Evolutionary conservation across 306 rosid species (phyloP).

Genomic region (Nissolia schottii): DNA sequence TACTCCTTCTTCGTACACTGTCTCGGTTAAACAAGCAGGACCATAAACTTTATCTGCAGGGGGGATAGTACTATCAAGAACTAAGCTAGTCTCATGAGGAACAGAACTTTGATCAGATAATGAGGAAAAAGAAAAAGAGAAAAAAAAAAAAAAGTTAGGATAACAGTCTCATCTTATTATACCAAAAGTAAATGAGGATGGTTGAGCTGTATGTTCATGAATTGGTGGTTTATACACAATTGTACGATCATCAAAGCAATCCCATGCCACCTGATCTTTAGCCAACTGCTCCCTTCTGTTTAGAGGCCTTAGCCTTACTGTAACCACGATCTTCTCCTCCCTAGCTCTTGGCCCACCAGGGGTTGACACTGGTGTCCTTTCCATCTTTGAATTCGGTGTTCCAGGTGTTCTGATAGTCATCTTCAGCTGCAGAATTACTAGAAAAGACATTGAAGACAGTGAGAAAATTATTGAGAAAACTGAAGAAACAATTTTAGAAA

Average conservation of each 20-base stretch:
- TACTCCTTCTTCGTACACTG: conserved; percentile 95
- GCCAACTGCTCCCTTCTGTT: conserved; percentile 84
- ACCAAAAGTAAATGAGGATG: conserved; percentile 79
- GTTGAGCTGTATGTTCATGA: conserved; percentile 68
- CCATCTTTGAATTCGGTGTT: conserved; percentile 85
- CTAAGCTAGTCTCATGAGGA: no score
- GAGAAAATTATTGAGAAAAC: not conserved
- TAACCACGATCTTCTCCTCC: conserved; percentile 96
- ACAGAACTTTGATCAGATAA: not conserved
- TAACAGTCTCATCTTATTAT: conserved; percentile 14
- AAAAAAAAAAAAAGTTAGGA: not conserved
- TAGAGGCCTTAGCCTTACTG: conserved; percentile 86
- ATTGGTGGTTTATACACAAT: conserved; percentile 60
- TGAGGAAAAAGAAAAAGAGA: not conserved
- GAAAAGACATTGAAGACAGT: not conserved
- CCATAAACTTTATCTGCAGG: conserved; percentile 89
- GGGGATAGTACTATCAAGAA: conserved; percentile 11
- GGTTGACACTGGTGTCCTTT: conserved; percentile 80
- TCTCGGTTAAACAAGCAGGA: conserved; percentile 60
- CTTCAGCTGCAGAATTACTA: conserved; percentile 15
- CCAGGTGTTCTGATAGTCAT: conserved; percentile 89
- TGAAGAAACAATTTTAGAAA: not conserved
- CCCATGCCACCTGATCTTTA: conserved; percentile 97
- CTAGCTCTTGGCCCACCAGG: conserved; percentile 69
- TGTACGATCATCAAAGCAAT: conserved; percentile 67